phyloP scores from a whole-genome alignment of 345 rosid genomes.

The Moricandia moricandioides region DNA sequence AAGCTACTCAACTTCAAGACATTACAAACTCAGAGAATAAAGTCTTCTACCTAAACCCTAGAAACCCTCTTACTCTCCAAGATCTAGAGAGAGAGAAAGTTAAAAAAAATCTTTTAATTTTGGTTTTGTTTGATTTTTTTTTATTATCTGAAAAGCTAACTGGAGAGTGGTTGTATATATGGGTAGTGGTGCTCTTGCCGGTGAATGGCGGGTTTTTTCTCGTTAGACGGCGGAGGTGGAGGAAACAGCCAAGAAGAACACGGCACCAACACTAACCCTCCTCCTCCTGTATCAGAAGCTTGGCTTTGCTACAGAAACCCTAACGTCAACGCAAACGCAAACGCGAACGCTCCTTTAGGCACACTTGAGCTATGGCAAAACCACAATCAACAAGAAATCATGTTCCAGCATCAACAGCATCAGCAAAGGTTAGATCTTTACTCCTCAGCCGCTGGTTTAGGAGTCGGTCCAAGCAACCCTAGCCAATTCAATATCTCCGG shows the following conservation, averaged over 20 bases:
- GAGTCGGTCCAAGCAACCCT: constrained; percentile 61
- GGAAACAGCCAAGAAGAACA: constrained; percentile 38
- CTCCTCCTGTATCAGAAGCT: constrained; percentile 42
- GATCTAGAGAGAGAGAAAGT: constrained; percentile 12
- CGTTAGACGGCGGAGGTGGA: constrained; percentile 44
- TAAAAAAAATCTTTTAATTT: too few species aligned
- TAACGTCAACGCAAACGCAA: constrained; percentile 35
- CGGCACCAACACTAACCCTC: constrained; percentile 40
- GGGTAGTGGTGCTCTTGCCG: constrained; percentile 9
- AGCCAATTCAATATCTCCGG: constrained; percentile 41
- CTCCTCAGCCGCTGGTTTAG: constrained; percentile 59
- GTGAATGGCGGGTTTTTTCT: constrained; percentile 56
- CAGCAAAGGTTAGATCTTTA: constrained; percentile 57
- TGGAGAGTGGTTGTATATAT: constrained; percentile 18
- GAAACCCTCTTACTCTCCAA: constrained; percentile 1
- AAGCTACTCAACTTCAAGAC: constrained; percentile 25
- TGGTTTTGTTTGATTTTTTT: neutral
- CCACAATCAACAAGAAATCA: constrained; percentile 47
- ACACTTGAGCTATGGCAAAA: constrained; percentile 87
- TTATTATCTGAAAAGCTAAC: neutral
- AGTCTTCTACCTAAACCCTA: constrained; percentile 32
- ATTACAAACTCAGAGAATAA: constrained; percentile 29
- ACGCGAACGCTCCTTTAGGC: constrained; percentile 41
- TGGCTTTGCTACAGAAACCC: constrained; percentile 65
- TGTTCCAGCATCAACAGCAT: constrained; percentile 42